phyloP scores from a whole-genome alignment of 2,329 filamentous ascomycete species.

The Bipolaris zeicola region DNA sequence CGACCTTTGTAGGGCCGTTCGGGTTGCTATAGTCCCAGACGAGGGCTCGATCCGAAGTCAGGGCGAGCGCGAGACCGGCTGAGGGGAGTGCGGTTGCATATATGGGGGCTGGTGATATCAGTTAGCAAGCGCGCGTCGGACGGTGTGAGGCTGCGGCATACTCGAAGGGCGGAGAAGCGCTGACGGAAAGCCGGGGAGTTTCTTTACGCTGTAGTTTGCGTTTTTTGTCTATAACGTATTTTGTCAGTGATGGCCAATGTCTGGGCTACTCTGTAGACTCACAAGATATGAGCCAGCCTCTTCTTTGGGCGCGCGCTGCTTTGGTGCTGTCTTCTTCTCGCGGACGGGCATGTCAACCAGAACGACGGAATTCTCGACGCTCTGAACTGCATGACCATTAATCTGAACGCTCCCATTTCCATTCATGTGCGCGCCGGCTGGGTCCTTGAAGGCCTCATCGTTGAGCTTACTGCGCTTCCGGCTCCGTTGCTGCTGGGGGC shows the following conservation, averaged over 20 bases:
- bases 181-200: constrained; percentile 81
- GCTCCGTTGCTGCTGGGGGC: constrained; percentile 47
- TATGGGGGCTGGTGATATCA: constrained; percentile 37
- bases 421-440: constrained; percentile 35
- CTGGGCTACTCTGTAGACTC: constrained; percentile 31
- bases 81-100: constrained; percentile 59
- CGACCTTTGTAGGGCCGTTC: constrained; percentile 70
- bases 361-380: constrained; percentile 36
- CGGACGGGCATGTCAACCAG: constrained; percentile 49
- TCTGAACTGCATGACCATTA: constrained; percentile 42
- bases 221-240: constrained; percentile 70
- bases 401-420: constrained; percentile 39
- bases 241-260: constrained; percentile 9
- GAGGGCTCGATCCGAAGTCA: constrained; percentile 81
- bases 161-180: constrained; percentile 71
- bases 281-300: constrained; percentile 72
- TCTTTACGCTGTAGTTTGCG: constrained; percentile 82
- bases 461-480: constrained; percentile 56
- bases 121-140: constrained; percentile 23
- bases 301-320: constrained; percentile 69
- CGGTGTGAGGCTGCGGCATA: constrained; percentile 52
- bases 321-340: constrained; percentile 45
- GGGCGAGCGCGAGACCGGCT: constrained; percentile 74
- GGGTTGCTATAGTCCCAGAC: constrained; percentile 83
- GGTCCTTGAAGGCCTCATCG: constrained; percentile 48